Conservation (phyloP, 2,329 filamentous ascomycete species). For the Beauveria brongniartii region DNA sequence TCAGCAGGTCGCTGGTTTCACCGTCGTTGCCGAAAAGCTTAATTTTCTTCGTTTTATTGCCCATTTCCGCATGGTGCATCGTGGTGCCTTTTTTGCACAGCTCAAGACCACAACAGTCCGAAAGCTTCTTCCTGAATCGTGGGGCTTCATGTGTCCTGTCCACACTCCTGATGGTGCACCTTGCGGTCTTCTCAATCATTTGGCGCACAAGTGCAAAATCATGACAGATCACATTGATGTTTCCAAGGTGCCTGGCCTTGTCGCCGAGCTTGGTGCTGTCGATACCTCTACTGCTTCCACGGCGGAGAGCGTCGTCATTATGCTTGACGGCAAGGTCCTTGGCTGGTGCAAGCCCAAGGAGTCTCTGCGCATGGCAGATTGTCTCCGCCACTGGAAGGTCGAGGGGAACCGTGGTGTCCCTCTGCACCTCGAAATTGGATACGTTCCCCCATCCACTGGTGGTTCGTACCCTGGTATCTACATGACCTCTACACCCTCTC, state of each 20-base stretch:
- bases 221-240: slow-evolving; percentile 68
- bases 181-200: slow-evolving; percentile 88
- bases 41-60: slow-evolving; percentile 98
- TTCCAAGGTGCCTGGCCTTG: slow-evolving; percentile 63
- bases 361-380: slow-evolving; percentile 74
- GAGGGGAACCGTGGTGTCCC: slow-evolving; percentile 76
- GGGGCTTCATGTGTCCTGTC: slow-evolving; percentile 95
- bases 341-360: slow-evolving; percentile 86
- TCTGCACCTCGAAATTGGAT: slow-evolving; percentile 80
- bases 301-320: slow-evolving; percentile 78
- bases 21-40: slow-evolving; percentile 95
- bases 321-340: slow-evolving; percentile 82
- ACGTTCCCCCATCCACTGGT: slow-evolving; percentile 76
- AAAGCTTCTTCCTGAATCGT: slow-evolving; percentile 91
- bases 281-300: slow-evolving; percentile 68
- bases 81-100: slow-evolving; percentile 97
- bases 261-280: slow-evolving; percentile 72
- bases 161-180: slow-evolving; percentile 95
- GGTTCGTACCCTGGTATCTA: slow-evolving; percentile 97
- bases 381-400: slow-evolving; percentile 91
- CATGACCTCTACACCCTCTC: slow-evolving; percentile 76
- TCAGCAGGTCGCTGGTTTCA: slow-evolving; percentile 91
- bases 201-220: slow-evolving; percentile 90
- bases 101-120: slow-evolving; percentile 94
- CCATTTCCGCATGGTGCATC: slow-evolving; percentile 98